Evolutionary conservation across 768 basidiomycete genomes (phyloP), one percentile per base, ranked within the genome.

Genomic region (Pisolithus sp.): DNA sequence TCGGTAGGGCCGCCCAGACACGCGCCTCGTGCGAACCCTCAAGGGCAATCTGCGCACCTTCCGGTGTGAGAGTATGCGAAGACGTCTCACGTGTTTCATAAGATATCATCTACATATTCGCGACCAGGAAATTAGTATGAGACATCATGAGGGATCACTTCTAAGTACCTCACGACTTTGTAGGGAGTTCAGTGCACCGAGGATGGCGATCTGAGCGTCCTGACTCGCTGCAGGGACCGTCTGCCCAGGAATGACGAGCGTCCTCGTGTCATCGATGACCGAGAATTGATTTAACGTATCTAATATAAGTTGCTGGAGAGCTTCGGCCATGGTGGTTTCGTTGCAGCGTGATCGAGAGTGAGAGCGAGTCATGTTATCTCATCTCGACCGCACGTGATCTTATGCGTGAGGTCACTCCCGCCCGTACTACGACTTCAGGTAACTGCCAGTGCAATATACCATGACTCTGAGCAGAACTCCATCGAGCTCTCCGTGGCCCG

Each of bases 11-110:
- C 45, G 78, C 74, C 95, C 95, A 99, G 31, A 98, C 92, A 52
- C 90, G 83, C 44, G 87, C 92, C 74, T 99, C 96, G 68, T 97
- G 93, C 13, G 94, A 97, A 36, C 96, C 96, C 38, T 85, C 71
- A 38, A 76, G 68, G 21, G 83, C 81, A 57, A 97, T 89, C 59
- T 85, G 82, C 20, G 72, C 63, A 20, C 96, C 96, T 73, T 99
- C 96, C 1, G 80, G 68, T 13, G 92, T 93, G 40, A 92, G 79
- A 7, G 73, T 74, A 74, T 93, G 84, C 12, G 82, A 77, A 5
- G 82, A 71, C 5, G 82, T 75, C 65, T 94, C 92, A 61, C 92
- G 83, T 8, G 83, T 81, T 50, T 85, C 82, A 57, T 89, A 91
- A 49, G 71, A 69, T 53, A 97, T 79, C 86, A 96, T 96, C 91